phyloP scores from a whole-genome alignment of 1,139 yeast genomes.

The Pneumocystis canis region DNA sequence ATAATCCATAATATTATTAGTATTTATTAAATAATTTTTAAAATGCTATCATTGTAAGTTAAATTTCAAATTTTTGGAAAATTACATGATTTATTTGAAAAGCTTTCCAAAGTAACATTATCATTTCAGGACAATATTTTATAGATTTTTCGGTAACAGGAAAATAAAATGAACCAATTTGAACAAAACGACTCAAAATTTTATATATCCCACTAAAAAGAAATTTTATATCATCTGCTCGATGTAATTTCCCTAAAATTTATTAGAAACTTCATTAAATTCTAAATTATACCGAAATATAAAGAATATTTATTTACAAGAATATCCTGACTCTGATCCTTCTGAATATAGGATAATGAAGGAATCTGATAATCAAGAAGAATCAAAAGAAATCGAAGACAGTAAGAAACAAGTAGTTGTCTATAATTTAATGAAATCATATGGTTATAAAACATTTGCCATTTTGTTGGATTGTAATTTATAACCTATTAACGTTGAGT shows the following conservation, averaged over 20 bases:
- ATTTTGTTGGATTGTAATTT: slow-evolving; percentile 19
- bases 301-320: slow-evolving; percentile 17
- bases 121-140: slow-evolving; percentile 32
- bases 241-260: slow-evolving; percentile 23
- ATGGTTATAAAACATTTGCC: slow-evolving; percentile 32
- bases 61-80: slow-evolving; percentile 23
- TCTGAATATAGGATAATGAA: slow-evolving; percentile 9
- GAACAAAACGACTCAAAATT: slow-evolving; percentile 22
- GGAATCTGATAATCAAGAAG: slow-evolving; percentile 58
- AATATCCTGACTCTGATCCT: slow-evolving; percentile 2
- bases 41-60: slow-evolving; percentile 16
- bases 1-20: slow-evolving; percentile 38
- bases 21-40: slow-evolving; percentile 34
- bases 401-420: slow-evolving; percentile 38
- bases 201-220: slow-evolving; percentile 28
- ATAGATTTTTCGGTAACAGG: slow-evolving; percentile 24
- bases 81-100: slow-evolving; percentile 46
- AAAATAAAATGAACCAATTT: slow-evolving; percentile 22
- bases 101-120: slow-evolving; percentile 61
- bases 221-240: slow-evolving; percentile 32
- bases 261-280: neutral
- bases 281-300: slow-evolving; percentile 22
- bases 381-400: slow-evolving; percentile 48
- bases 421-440: slow-evolving; percentile 34
- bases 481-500: slow-evolving; percentile 11